A percentile compares a stretch with the other conserved stretches of the same genome.
Conservation (phyloP, 192 early-diverging fungal genomes). For the Podila minutissima region DNA sequence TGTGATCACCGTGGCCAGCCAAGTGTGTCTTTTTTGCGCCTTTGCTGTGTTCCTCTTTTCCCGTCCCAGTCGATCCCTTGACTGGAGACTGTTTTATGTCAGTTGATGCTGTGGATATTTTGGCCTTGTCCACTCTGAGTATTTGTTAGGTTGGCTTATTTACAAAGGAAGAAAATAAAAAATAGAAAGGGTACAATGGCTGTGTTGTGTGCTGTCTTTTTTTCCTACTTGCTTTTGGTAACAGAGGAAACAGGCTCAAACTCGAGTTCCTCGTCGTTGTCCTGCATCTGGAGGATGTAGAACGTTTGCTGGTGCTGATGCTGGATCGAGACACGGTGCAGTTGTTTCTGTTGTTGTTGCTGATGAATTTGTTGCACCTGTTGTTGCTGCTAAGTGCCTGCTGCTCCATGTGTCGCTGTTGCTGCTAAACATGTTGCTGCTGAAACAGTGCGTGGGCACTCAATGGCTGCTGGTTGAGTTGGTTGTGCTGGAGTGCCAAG, state of each 20-base stretch:
- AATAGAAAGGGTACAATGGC: too few species aligned
- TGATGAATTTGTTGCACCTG: constrained; percentile 13
- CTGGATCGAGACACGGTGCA: constrained; percentile 26
- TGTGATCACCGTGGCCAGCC: too few species aligned
- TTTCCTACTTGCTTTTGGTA: too few species aligned
- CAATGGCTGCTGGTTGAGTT: constrained; percentile 17
- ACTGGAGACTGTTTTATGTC: too few species aligned
- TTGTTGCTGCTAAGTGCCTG: constrained; percentile 11
- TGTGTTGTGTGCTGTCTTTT: too few species aligned
- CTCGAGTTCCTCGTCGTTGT: constrained; percentile 27
- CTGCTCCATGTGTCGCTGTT: constrained; percentile 17
- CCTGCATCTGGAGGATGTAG: constrained; percentile 43
- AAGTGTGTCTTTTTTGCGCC: too few species aligned
- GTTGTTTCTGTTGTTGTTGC: background rate
- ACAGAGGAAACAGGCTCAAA: background rate
- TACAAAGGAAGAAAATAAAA: too few species aligned
- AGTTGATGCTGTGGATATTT: too few species aligned
- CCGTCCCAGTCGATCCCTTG: too few species aligned
- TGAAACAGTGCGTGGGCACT: constrained; percentile 31
- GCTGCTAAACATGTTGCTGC: constrained; percentile 16
- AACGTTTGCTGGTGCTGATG: constrained; percentile 42
- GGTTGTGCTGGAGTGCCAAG: background rate
- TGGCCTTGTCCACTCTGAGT: too few species aligned
- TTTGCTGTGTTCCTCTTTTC: too few species aligned
- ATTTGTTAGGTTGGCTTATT: too few species aligned